Conservation (phyloP, 1,139 yeast species). For the Lodderomyces jiufengensis region DNA sequence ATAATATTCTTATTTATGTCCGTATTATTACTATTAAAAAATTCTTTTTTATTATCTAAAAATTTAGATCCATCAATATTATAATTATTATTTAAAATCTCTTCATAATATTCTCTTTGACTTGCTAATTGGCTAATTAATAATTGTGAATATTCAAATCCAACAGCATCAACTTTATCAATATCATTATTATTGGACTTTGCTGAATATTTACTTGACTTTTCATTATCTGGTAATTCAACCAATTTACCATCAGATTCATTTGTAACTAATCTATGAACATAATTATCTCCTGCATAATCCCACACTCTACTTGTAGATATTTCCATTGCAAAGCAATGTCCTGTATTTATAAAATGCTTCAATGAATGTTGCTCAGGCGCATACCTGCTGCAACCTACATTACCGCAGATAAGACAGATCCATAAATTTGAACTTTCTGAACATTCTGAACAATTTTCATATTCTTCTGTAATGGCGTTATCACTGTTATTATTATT, state of each 20-base stretch:
- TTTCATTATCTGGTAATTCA: slow-evolving; percentile 50
- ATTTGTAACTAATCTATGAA: slow-evolving; percentile 80
- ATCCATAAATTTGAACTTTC: slow-evolving; percentile 37
- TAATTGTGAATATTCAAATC: slow-evolving; percentile 76
- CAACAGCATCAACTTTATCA: slow-evolving; percentile 50
- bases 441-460: slow-evolving; percentile 36
- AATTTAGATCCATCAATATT: too few species aligned
- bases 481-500: slow-evolving; percentile 17
- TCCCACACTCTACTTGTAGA: slow-evolving; percentile 91
- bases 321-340: slow-evolving; percentile 90
- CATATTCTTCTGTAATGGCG: slow-evolving; percentile 14
- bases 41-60: slow-evolving; percentile 5
- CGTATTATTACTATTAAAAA: neutral
- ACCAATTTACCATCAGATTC: slow-evolving; percentile 84
- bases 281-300: slow-evolving; percentile 88
- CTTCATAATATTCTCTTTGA: slow-evolving; percentile 84
- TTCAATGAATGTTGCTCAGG: slow-evolving; percentile 77
- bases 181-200: neutral
- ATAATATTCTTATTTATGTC: neutral
- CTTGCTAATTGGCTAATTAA: slow-evolving; percentile 79
- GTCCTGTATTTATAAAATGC: slow-evolving; percentile 75
- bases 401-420: slow-evolving; percentile 45
- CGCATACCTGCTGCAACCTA: slow-evolving; percentile 63
- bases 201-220: slow-evolving; percentile 2
- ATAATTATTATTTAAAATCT: slow-evolving; percentile 33